Evolutionary conservation across 495 filamentous ascomycete genomes (phyloP).

Genomic region (Lophiostoma macrostomum): DNA sequence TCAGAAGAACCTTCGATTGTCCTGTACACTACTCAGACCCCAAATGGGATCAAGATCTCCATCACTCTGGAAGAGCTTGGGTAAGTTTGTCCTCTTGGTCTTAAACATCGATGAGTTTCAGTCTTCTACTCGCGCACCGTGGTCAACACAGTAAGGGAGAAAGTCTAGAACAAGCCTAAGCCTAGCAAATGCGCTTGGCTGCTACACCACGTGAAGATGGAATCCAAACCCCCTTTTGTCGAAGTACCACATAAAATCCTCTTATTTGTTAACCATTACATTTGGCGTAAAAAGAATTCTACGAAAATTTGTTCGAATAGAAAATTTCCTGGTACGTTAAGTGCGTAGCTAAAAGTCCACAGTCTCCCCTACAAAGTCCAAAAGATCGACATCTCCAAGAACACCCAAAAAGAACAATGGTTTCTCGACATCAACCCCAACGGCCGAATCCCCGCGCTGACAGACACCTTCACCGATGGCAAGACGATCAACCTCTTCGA

Average conservation of each 20-base stretch:
- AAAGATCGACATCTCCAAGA: conserved; percentile 67
- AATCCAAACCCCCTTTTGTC: no score
- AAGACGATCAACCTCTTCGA: conserved; percentile 76
- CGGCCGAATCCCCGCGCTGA: conserved; percentile 89
- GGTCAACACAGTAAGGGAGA: no score
- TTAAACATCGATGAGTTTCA: background rate
- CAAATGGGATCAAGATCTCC: conserved; percentile 78
- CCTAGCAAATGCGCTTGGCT: no score
- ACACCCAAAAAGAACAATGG: conserved; percentile 78
- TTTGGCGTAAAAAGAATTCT: no score
- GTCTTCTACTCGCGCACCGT: background rate
- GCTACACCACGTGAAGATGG: no score
- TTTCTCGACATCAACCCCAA: conserved; percentile 93
- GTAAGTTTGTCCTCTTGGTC: conserved; percentile 35
- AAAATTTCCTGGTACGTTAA: no score
- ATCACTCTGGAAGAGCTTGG: conserved; percentile 87
- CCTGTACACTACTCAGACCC: conserved; percentile 55
- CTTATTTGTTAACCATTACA: no score
- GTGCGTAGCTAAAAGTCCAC: background rate
- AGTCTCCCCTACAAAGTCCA: conserved; percentile 55
- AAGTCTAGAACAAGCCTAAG: no score
- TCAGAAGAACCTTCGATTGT: conserved; percentile 38
- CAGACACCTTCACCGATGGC: conserved; percentile 68
- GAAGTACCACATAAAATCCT: no score
- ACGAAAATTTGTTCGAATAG: no score